phyloP scores from a whole-genome alignment of 2,329 filamentous ascomycete genomes.

The Curvularia verruculosa region DNA sequence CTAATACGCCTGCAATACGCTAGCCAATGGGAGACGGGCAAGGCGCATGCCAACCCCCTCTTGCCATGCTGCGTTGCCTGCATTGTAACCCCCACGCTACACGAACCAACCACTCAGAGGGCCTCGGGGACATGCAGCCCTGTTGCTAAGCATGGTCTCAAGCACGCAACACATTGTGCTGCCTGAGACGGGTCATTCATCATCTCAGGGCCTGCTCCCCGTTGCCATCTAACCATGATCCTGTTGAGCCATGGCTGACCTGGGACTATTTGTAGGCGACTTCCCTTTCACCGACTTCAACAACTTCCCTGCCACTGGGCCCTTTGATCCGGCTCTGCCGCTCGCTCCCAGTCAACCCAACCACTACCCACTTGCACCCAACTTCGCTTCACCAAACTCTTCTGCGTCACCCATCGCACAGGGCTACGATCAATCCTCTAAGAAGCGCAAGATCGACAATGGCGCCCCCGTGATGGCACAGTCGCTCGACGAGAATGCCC shows the following conservation, averaged over 20 bases:
- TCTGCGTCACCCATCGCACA: conserved; percentile 39
- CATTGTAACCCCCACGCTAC: conserved; percentile 37
- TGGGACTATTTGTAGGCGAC: conserved; percentile 47
- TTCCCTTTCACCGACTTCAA: conserved; percentile 57
- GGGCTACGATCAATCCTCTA: conserved; percentile 43
- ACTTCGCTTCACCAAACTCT: conserved; percentile 36
- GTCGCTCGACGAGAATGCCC: conserved; percentile 54
- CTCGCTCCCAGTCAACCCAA: conserved; percentile 36
- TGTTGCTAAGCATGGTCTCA: conserved; percentile 25
- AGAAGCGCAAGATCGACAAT: conserved; percentile 56
- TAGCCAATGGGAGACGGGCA: conserved; percentile 31
- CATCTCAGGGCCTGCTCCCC: conserved; percentile 14
- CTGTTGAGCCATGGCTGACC: conserved; percentile 42
- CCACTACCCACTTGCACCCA: conserved; percentile 34
- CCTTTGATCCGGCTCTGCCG: conserved; percentile 42
- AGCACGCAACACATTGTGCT: conserved; percentile 48
- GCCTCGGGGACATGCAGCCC: conserved; percentile 24
- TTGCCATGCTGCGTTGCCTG: conserved; percentile 34
- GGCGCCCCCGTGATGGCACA: conserved; percentile 37
- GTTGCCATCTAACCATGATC: conserved; percentile 10
- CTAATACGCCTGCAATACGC: conserved; percentile 18
- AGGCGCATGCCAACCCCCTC: conserved; percentile 29
- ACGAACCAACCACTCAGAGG: conserved; percentile 34
- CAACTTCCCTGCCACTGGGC: conserved; percentile 43
- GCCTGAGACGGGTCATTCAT: conserved; percentile 21